These are phyloP conservation scores for Chytriomyces sp. DNA, from an alignment of 192 early-diverging fungal genomes.

Conservation along the genomic window DNA sequence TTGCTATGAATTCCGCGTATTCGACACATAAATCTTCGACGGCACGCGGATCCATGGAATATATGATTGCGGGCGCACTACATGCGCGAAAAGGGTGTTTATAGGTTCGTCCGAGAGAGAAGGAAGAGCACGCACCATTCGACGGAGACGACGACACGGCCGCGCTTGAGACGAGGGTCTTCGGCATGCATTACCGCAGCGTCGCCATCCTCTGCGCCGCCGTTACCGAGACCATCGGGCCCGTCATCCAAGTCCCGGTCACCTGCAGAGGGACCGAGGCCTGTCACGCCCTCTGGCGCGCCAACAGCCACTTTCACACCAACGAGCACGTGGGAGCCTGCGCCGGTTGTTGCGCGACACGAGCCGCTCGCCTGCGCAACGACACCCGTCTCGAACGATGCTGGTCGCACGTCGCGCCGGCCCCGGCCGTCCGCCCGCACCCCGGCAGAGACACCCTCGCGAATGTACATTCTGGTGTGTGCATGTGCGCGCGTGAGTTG, in stretches of 20 bases:
- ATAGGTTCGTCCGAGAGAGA: not conserved
- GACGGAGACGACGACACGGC: conserved; percentile 81
- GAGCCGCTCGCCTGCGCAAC: conserved; percentile 91
- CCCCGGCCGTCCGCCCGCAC: conserved; percentile 88
- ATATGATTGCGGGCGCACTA: conserved; percentile 38
- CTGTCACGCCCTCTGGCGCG: conserved; percentile 34
- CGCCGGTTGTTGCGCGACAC: conserved; percentile 66
- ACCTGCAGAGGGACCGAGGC: conserved; percentile 11
- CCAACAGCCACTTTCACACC: conserved; percentile 94
- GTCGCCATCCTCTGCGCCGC: conserved; percentile 55
- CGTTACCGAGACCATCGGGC: conserved; percentile 55
- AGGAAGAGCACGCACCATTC: conserved; percentile 70
- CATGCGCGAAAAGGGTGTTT: not conserved
- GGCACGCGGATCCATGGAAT: conserved; percentile 23
- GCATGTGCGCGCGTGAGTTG: too few relatives aligned
- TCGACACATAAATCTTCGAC: conserved; percentile 82
- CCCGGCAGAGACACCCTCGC: conserved; percentile 74
- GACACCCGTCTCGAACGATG: conserved; percentile 82
- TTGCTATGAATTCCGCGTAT: conserved; percentile 79
- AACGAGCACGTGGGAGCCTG: conserved; percentile 89
- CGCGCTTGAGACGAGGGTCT: conserved; percentile 37
- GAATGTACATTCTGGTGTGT: conserved; percentile 81
- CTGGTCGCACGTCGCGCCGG: conserved; percentile 73
- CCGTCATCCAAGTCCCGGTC: too few relatives aligned
- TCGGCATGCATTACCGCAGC: conserved; percentile 2